Conservation (phyloP, 306 rosid species). For the Castanea sativa region DNA sequence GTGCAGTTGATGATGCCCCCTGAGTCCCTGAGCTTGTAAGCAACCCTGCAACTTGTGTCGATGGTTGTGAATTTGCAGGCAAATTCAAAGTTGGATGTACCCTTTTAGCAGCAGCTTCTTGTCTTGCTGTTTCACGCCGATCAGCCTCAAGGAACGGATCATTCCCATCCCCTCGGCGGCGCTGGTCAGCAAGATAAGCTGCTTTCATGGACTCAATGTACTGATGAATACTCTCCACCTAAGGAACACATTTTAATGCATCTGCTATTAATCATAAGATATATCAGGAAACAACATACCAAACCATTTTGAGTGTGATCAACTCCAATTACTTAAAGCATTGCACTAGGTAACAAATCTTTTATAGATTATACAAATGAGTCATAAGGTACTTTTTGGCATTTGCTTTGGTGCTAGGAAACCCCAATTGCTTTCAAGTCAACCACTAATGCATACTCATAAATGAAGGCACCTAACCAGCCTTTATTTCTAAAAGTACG, state of each 20-base stretch:
- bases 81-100: constrained; percentile 87
- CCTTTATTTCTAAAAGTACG: not conserved
- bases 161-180: constrained; percentile 72
- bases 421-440: not conserved
- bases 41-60: constrained; percentile 84
- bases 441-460: not conserved
- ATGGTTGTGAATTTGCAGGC: constrained; percentile 76
- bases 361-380: not conserved
- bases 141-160: constrained; percentile 98
- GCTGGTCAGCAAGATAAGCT: constrained; percentile 85
- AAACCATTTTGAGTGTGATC: not conserved
- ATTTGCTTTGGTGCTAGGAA: not conserved
- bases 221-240: constrained; percentile 97
- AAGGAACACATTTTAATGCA: constrained; percentile 21
- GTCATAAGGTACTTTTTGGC: not conserved
- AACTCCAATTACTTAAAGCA: not conserved
- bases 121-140: constrained; percentile 94
- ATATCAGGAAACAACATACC: constrained; percentile 10
- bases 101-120: constrained; percentile 91
- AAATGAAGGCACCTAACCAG: not conserved
- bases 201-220: constrained; percentile 89
- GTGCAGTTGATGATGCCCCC: constrained; percentile 43
- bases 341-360: not conserved
- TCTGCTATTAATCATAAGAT: constrained; percentile 23
- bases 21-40: constrained; percentile 67